Evolutionary conservation across 768 basidiomycete species (phyloP), one percentile per base, ranked within the genome.

Genomic region (Trametes elegans): DNA sequence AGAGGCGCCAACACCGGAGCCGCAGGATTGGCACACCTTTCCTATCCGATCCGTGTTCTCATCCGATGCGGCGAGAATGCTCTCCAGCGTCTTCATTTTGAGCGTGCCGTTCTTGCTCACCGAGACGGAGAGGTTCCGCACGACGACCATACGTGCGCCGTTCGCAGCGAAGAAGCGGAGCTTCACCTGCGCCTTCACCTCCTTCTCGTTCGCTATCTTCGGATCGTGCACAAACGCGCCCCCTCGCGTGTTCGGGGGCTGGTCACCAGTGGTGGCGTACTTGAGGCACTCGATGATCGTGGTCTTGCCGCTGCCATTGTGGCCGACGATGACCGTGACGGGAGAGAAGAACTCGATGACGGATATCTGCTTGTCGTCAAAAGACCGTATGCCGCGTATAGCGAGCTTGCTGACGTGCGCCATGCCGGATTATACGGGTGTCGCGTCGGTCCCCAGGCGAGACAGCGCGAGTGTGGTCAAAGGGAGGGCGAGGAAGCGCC

Each of bases 141-240:
- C 85, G 48, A 87, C 94, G 34, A 93, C 76, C 94, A 98, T 98
- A 16, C 88, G 79, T 23, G 81, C 81, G n/a, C 88, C 84, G 64
- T 94, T 94, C 13, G 91, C 90, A 50, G 95, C 90, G 66, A 81
- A 77, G 72, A 99, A 99, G 19, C 96, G 83, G 32, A 99, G 76
- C 69, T 93, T 94, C 62, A 99, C 97, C 73, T 98, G 95, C 2
- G 97, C 97, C 73, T 96, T 98, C 64, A 99, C 96, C 68, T 98
- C 96, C 68, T 95, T 96, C 78, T 98, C 94, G 66, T 96, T 95
- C 7, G 97, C 97, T 85, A 99, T 96, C 78, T 97, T 97, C 1
- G 97, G 97, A 72, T 99, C 97, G 70, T 99, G 97, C 3, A 99
- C 74, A 71, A 98, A 99, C 0, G 97, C 97, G n/a, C 96, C 97